Evolutionary conservation across 257 asterid species (phyloP).

Genomic region (Anisodus tanguticus): DNA sequence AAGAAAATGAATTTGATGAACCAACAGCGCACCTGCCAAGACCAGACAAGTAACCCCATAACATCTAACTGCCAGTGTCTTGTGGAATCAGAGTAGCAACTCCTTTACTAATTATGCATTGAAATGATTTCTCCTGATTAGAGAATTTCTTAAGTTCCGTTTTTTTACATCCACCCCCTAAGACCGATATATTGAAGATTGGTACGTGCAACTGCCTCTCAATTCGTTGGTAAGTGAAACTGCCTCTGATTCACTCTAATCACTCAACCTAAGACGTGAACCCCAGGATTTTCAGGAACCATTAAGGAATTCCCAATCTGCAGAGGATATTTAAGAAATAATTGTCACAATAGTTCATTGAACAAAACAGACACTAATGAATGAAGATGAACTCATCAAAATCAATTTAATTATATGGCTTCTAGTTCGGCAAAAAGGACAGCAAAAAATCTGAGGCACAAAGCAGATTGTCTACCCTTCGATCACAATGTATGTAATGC

Average conservation of each 20-base stretch:
- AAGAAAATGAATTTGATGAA: too few relatives aligned
- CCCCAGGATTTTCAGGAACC: not conserved
- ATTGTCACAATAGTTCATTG: constrained; percentile 10
- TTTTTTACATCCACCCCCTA: not conserved
- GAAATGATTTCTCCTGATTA: not conserved
- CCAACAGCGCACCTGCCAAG: too few relatives aligned
- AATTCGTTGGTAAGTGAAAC: not conserved
- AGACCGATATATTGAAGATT: not conserved
- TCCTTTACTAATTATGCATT: not conserved
- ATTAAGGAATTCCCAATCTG: not conserved
- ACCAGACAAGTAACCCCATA: too few relatives aligned
- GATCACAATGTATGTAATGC: constrained; percentile 1
- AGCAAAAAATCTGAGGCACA: not conserved
- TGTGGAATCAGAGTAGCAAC: not conserved
- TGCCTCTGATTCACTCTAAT: not conserved
- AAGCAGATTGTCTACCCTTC: not conserved
- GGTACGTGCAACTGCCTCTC: not conserved
- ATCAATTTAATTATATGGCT: not conserved
- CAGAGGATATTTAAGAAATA: not conserved
- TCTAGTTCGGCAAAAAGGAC: not conserved
- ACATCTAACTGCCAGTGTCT: not conserved
- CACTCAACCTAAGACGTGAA: not conserved
- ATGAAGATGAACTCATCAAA: too few relatives aligned
- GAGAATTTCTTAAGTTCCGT: not conserved
- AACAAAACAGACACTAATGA: not conserved